Percentiles rank a stretch among this genome's conserved stretches.
Evolutionary conservation across 1,139 yeast species (phyloP).

Genomic region (Debaryomycetaceae sp.): DNA sequence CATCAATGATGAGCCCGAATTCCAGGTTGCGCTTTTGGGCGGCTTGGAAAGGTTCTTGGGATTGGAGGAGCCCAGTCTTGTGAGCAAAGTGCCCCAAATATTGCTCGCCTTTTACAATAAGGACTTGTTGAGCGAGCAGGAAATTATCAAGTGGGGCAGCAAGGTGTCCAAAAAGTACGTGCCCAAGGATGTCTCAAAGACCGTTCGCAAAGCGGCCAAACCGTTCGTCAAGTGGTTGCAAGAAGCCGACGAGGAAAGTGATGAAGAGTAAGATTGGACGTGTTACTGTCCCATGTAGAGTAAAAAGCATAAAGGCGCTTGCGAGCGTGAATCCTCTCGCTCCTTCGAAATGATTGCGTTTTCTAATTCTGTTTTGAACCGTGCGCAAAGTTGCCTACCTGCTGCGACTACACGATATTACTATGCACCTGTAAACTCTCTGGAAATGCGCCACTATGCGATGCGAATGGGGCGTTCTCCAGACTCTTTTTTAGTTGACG

Average conservation of each 20-base stretch:
- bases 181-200: slow-evolving; percentile 83
- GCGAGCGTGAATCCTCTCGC: too few species aligned
- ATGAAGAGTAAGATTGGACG: slow-evolving; percentile 40
- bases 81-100: slow-evolving; percentile 68
- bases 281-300: too few species aligned
- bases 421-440: too few species aligned
- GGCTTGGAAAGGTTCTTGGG: slow-evolving; percentile 94
- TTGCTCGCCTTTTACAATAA: slow-evolving; percentile 71
- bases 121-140: slow-evolving; percentile 79
- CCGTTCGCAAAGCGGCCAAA: slow-evolving; percentile 92
- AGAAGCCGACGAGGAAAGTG: slow-evolving; percentile 70
- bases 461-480: too few species aligned
- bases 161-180: slow-evolving; percentile 90
- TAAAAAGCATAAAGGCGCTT: too few species aligned
- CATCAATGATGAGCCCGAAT: slow-evolving; percentile 48
- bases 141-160: slow-evolving; percentile 74
- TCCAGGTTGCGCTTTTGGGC: slow-evolving; percentile 84
- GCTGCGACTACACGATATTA: too few species aligned
- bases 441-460: too few species aligned
- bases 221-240: slow-evolving; percentile 92
- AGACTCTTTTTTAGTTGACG: too few species aligned
- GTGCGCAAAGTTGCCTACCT: too few species aligned
- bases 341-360: too few species aligned
- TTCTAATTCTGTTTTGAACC: too few species aligned
- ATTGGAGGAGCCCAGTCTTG: slow-evolving; percentile 64